Evolutionary conservation across 345 rosid genomes (phyloP).

Genomic region (Anastatica hierochuntica): DNA sequence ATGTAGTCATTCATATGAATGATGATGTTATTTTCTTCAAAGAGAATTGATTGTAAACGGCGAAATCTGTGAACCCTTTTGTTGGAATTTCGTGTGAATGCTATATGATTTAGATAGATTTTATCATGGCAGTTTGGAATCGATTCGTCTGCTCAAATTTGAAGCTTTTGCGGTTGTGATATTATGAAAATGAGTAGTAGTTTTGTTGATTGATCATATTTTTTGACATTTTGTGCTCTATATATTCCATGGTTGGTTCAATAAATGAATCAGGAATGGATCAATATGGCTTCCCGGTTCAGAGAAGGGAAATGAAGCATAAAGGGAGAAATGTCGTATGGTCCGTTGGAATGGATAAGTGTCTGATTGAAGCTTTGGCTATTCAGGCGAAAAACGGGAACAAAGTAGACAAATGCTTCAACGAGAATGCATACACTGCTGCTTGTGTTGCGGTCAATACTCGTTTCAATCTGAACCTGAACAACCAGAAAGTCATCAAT

Average conservation of each 20-base stretch:
- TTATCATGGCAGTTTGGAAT: too few species aligned
- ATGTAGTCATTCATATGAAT: neutral
- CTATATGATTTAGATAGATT: conserved; percentile 1
- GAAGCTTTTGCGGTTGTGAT: neutral
- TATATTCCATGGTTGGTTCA: too few species aligned
- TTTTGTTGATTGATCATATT: neutral
- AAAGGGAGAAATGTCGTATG: conserved; percentile 84
- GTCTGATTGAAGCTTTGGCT: conserved; percentile 77
- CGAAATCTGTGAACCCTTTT: neutral
- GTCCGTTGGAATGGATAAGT: conserved; percentile 86
- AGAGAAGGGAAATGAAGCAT: conserved; percentile 63
- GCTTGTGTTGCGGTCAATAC: conserved; percentile 68
- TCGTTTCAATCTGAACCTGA: conserved; percentile 57
- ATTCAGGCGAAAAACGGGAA: conserved; percentile 74
- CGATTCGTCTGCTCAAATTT: neutral
- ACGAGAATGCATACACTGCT: conserved; percentile 69
- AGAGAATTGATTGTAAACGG: neutral
- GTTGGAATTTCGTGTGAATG: neutral
- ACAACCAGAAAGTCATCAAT: conserved; percentile 72
- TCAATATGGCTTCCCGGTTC: conserved; percentile 44
- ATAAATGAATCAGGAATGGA: conserved; percentile 46
- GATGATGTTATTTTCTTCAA: neutral
- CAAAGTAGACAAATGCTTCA: conserved; percentile 71
- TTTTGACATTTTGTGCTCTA: too few species aligned
- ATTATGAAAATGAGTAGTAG: neutral